Base-by-base conservation (phyloP, 1,284 basidiomycete species). In the Phellinidium pouzarii region DNA sequence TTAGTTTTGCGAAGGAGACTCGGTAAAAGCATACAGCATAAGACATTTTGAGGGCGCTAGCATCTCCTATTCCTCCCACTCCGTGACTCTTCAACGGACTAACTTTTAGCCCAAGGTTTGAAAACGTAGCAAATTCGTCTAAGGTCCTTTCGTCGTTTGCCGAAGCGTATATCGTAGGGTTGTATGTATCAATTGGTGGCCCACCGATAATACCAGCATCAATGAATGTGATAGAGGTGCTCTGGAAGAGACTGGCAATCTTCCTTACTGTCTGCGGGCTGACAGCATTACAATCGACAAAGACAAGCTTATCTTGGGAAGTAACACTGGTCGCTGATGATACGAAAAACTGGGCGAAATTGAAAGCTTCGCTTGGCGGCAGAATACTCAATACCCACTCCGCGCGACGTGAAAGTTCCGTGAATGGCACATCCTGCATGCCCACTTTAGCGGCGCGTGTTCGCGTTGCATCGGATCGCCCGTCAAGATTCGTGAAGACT, bases 11-110 rank as follows among this genome's bases (percentile, higher is more conserved):
- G 5, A 37, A 45, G 48, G 31, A 3, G 14, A 40, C n/a, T 12
- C 34, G 7, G 44, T 23, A 22, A 8, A 2, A 65, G n/a, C 74
- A 64, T 54, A 82, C 79, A 50, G 77, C 77, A 62, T 82, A 79
- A 14, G 78, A 77, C 79, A 82, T 80, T 64, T 82, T 82, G 56
- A 82, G 61, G 3, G 78, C 78, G 58, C 78, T 82, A 3, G 80
- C 80, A 58, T 76, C 78, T 4, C 82, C 78, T 17, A 80, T 65
- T 1, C 72, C 73, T 25, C 22, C 38, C 1, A 41, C 42, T 14
- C 44, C 44, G 11, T 44, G 34, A 14, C 73, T 76, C 26, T 61
- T 70, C 58, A 82, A 60, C 1, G 68, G 59, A 7, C 68, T 71
- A 9, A 78, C 66, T 59, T 73, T 76, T 36, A 80, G 58, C 5